These are phyloP conservation scores for Diaporthe sp. DNA, from an alignment of 2,329 filamentous ascomycete species.

Conservation along the genomic window DNA sequence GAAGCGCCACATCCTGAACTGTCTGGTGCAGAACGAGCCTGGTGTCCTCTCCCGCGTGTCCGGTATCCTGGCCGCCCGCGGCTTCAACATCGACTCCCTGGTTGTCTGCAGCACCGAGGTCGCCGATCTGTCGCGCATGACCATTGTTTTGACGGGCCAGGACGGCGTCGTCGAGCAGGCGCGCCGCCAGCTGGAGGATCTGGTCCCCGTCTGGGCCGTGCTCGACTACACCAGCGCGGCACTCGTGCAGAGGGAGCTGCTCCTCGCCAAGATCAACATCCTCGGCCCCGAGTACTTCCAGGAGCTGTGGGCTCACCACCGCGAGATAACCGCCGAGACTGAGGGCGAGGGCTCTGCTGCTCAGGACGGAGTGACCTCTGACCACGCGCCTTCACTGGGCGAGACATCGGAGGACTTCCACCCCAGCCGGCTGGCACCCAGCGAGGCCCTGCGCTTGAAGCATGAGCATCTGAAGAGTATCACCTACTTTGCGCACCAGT, in stretches of 20 bases:
- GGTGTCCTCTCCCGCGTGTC: conserved; percentile 97
- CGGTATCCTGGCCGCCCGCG: conserved; percentile 93
- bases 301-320: conserved; percentile 94
- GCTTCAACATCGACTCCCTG: conserved; percentile 99
- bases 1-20: conserved; percentile 97
- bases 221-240: conserved; percentile 94
- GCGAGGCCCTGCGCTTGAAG: conserved; percentile 94
- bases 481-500: conserved; percentile 96
- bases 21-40: conserved; percentile 98
- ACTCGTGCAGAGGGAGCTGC: conserved; percentile 93
- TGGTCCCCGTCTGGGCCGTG: conserved; percentile 98
- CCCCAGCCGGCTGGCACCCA: conserved; percentile 86
- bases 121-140: conserved; percentile 97
- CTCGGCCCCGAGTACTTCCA: conserved; percentile 98
- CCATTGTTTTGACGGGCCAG: conserved; percentile 95
- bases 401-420: conserved; percentile 80
- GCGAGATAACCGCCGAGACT: conserved; percentile 78
- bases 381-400: conserved; percentile 56
- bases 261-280: conserved; percentile 96
- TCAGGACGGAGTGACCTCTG: conserved; percentile 47
- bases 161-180: conserved; percentile 98
- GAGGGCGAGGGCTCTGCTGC: conserved; percentile 57
- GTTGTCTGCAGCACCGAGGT: conserved; percentile 99
- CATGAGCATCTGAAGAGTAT: conserved; percentile 97
- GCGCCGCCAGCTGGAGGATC: conserved; percentile 91